A percentile compares a stretch with the other conserved stretches of the same genome.
These are phyloP conservation scores for Stentor coeruleus DNA, from an alignment of 73 alveolate species.

Conservation along the genomic window DNA sequence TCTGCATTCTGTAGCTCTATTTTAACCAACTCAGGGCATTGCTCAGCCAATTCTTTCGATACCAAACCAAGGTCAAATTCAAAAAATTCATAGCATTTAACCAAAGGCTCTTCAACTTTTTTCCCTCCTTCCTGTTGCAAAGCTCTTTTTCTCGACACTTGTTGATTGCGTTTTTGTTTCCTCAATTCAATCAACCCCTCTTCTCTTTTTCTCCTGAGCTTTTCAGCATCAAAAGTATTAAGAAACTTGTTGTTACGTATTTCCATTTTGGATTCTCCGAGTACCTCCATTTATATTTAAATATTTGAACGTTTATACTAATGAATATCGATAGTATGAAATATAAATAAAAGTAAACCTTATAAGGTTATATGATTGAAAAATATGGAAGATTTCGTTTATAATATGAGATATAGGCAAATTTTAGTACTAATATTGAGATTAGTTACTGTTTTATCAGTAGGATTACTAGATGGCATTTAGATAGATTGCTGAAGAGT, in stretches of 20 bases:
- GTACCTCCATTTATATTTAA: slow-evolving; percentile 16
- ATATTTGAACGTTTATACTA: too few species aligned
- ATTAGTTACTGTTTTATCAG: too few species aligned
- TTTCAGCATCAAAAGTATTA: background rate
- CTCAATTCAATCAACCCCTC: slow-evolving; percentile 9
- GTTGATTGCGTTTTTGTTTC: slow-evolving; percentile 3
- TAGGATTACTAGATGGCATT: too few species aligned
- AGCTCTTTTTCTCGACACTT: background rate
- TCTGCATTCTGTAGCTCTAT: background rate
- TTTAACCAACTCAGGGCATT: background rate
- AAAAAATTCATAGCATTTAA: background rate
- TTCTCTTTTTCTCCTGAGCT: background rate
- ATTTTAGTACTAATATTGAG: too few species aligned
- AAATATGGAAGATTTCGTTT: too few species aligned
- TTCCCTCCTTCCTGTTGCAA: background rate
- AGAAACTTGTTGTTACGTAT: slow-evolving; percentile 6
- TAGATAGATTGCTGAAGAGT: too few species aligned
- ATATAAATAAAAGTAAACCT: too few species aligned
- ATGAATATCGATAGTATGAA: too few species aligned
- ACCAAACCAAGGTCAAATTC: background rate
- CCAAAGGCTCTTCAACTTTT: background rate
- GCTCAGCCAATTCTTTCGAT: background rate
- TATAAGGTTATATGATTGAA: too few species aligned
- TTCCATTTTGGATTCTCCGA: background rate
- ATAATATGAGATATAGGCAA: too few species aligned